A percentile compares a stretch with the other conserved stretches of the same genome.
These are phyloP conservation scores for Penicillium sp. DNA, from an alignment of 2,329 filamentous ascomycete genomes.

Conservation along the genomic window DNA sequence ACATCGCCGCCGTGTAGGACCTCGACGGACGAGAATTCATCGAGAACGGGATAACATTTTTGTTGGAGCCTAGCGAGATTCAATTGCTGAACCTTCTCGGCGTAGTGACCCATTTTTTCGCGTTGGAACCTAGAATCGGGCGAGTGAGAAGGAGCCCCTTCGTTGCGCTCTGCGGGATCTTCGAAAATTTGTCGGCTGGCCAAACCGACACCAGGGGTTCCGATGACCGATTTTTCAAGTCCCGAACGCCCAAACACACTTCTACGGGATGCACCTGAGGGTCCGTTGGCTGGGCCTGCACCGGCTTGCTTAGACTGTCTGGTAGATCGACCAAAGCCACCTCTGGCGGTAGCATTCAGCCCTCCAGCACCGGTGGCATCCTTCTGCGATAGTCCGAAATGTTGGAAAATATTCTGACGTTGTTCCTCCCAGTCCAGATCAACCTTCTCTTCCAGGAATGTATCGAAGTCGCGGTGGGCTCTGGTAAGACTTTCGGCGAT, in stretches of 20 bases:
- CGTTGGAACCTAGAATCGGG: constrained; percentile 74
- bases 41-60: constrained; percentile 70
- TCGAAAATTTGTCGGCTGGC: constrained; percentile 66
- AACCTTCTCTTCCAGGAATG: constrained; percentile 90
- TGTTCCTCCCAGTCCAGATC: constrained; percentile 96
- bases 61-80: constrained; percentile 71
- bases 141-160: constrained; percentile 51
- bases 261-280: constrained; percentile 42
- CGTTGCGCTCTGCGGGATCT: constrained; percentile 63
- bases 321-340: constrained; percentile 54
- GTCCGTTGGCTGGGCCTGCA: constrained; percentile 45
- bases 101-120: constrained; percentile 81
- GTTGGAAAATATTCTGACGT: constrained; percentile 88
- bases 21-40: constrained; percentile 75
- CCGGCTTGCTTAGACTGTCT: constrained; percentile 43
- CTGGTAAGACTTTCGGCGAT: constrained; percentile 88
- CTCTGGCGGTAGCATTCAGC: constrained; percentile 36
- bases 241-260: constrained; percentile 69
- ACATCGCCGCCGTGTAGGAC: constrained; percentile 66
- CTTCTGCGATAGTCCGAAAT: constrained; percentile 78
- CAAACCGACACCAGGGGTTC: constrained; percentile 67
- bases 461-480: constrained; percentile 87
- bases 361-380: constrained; percentile 44
- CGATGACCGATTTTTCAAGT: constrained; percentile 83
- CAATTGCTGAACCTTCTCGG: constrained; percentile 74